phyloP scores from a whole-genome alignment of 1,284 basidiomycete genomes.

The Naganishia sp. region DNA sequence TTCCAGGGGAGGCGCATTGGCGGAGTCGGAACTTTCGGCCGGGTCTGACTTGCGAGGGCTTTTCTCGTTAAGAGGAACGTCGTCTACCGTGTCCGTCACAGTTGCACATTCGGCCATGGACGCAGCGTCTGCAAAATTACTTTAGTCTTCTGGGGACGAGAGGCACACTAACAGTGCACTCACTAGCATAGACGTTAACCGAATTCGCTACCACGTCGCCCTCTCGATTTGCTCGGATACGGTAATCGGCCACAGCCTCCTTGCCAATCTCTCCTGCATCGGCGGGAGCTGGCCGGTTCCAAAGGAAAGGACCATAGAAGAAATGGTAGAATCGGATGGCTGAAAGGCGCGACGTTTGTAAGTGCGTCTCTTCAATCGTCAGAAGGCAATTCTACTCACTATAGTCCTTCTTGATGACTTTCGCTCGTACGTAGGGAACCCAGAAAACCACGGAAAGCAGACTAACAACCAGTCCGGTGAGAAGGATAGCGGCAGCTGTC shows the following conservation, averaged over 20 bases:
- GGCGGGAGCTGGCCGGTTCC: conserved; percentile 52
- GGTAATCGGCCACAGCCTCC: conserved; percentile 54
- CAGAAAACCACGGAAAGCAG: conserved; percentile 56
- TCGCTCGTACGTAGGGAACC: conserved; percentile 57
- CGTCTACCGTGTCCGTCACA: background rate
- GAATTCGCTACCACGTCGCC: conserved; percentile 22
- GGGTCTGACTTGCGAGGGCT: background rate
- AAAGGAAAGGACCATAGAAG: conserved; percentile 57
- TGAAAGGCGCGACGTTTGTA: conserved; percentile 6
- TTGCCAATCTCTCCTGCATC: conserved; percentile 40
- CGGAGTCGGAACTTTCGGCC: conserved; percentile 9
- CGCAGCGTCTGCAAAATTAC: background rate
- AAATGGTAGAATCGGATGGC: conserved; percentile 55
- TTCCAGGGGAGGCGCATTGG: conserved; percentile 18
- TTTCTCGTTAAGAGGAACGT: conserved; percentile 5
- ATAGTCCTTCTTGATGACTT: conserved; percentile 58
- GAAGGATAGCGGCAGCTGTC: conserved; percentile 54
- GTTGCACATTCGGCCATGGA: conserved; percentile 15
- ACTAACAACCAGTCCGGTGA: conserved; percentile 53
- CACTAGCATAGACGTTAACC: conserved; percentile 16
- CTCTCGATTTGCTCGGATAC: conserved; percentile 38
- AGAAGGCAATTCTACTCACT: conserved; percentile 34
- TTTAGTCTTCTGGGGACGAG: background rate
- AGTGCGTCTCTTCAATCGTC: background rate
- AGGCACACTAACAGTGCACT: background rate